A percentile compares a stretch with the other conserved stretches of the same genome.
Evolutionary conservation across 106 monocot genomes (phyloP).

Genomic region (Dioscorea dumetorum): DNA sequence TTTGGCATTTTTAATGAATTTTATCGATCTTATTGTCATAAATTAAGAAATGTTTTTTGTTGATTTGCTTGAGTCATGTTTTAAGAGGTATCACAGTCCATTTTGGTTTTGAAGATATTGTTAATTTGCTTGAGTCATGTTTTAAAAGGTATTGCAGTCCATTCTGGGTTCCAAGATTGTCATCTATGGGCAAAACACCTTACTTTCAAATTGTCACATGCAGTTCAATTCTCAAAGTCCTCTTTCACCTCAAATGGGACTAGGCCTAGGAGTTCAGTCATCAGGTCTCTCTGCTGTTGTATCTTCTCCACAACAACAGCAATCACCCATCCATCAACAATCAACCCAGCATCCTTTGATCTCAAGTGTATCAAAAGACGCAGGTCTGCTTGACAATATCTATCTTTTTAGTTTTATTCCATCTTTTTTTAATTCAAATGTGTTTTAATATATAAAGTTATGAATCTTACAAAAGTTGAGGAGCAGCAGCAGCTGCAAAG

Average conservation of each 20-base stretch:
- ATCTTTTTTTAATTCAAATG: background rate
- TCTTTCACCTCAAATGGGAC: slow-evolving; percentile 30
- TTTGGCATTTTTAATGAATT: too few species aligned
- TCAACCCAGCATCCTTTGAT: slow-evolving; percentile 20
- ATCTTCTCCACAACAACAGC: slow-evolving; percentile 22
- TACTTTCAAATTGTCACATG: background rate
- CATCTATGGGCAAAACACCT: too few species aligned
- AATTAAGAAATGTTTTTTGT: too few species aligned
- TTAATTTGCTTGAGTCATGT: too few species aligned
- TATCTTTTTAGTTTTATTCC: background rate
- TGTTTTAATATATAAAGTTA: background rate
- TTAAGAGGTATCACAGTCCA: too few species aligned
- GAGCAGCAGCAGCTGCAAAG: slow-evolving; percentile 41
- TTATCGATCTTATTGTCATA: too few species aligned
- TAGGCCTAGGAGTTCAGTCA: slow-evolving; percentile 47
- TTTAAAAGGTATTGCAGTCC: too few species aligned
- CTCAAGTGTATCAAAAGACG: slow-evolving; percentile 36
- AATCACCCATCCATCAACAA: slow-evolving; percentile 27
- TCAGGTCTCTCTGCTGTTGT: slow-evolving; percentile 23
- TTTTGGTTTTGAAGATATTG: too few species aligned
- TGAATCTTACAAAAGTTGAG: slow-evolving; percentile 37
- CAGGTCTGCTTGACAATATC: slow-evolving; percentile 12
- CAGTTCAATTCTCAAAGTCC: slow-evolving; percentile 50
- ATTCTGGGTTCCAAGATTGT: background rate
- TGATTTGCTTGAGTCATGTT: too few species aligned